Evolutionary conservation across 257 asterid species (phyloP).

Genomic region (Gentiana dahurica): DNA sequence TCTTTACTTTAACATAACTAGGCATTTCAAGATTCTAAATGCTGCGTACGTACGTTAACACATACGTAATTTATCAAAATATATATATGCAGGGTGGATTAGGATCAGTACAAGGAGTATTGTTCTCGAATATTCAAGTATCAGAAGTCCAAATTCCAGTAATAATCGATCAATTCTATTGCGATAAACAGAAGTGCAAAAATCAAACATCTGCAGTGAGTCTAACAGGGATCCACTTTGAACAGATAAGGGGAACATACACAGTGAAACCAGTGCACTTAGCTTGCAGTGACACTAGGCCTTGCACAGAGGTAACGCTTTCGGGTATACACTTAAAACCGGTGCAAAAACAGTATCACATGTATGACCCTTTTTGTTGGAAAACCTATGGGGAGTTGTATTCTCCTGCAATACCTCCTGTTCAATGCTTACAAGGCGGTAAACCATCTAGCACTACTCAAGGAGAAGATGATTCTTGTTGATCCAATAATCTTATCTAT

Average conservation of each 20-base stretch:
- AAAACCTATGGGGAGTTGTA: slow-evolving; percentile 65
- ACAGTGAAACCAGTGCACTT: slow-evolving; percentile 85
- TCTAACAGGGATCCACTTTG: slow-evolving; percentile 68
- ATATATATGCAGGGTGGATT: slow-evolving; percentile 62
- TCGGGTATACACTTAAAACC: slow-evolving; percentile 52
- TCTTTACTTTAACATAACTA: neutral
- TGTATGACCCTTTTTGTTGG: slow-evolving; percentile 95
- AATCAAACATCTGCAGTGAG: slow-evolving; percentile 77
- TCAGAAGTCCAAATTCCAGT: slow-evolving; percentile 78
- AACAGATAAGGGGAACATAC: slow-evolving; percentile 70
- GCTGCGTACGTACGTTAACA: too few species aligned
- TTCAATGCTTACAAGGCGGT: slow-evolving; percentile 52
- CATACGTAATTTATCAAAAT: too few species aligned
- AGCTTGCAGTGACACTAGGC: slow-evolving; percentile 77
- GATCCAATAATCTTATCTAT: neutral
- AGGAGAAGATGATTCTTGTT: slow-evolving; percentile 63
- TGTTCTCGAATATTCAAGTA: slow-evolving; percentile 77
- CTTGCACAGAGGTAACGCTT: slow-evolving; percentile 69
- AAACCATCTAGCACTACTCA: slow-evolving; percentile 64
- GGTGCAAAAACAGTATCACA: slow-evolving; percentile 43
- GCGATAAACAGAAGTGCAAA: slow-evolving; percentile 62
- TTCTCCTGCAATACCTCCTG: slow-evolving; percentile 68
- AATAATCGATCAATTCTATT: slow-evolving; percentile 82
- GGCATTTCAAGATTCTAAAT: neutral
- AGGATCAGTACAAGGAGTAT: slow-evolving; percentile 66